Evolutionary conservation across 2,329 filamentous ascomycete genomes (phyloP).

Genomic region (Aspergillus melleus): DNA sequence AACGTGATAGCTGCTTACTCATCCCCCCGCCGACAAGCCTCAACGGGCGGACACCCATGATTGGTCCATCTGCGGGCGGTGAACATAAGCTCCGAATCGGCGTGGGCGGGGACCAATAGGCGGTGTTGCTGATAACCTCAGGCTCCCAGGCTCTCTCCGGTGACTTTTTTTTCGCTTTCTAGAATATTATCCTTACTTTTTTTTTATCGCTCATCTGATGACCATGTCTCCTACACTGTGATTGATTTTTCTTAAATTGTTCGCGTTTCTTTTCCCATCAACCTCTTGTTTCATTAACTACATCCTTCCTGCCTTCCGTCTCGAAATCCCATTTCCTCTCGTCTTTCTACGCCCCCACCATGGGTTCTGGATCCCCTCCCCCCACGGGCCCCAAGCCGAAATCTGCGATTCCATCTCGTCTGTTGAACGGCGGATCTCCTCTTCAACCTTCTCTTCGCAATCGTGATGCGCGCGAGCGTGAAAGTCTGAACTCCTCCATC

Average conservation of each 20-base stretch:
- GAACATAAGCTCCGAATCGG: not conserved
- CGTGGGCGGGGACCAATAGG: not conserved
- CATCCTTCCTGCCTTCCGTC: not conserved
- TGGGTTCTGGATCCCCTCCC: conserved; percentile 47
- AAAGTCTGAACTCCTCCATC: conserved; percentile 60
- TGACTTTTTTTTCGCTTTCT: not conserved
- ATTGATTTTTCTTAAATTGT: not conserved
- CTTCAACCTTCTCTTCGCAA: conserved; percentile 50
- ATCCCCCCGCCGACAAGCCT: no score
- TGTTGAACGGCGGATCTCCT: conserved; percentile 57
- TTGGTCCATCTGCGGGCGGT: not conserved
- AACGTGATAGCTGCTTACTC: no score
- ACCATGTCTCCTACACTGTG: no score
- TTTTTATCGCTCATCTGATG: no score
- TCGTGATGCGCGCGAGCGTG: conserved; percentile 56
- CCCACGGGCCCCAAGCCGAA: conserved; percentile 48
- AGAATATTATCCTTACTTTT: no score
- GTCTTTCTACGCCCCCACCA: conserved; percentile 24
- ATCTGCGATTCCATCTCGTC: conserved; percentile 56
- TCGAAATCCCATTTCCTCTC: not conserved
- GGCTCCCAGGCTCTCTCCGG: not conserved
- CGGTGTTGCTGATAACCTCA: not conserved
- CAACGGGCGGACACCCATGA: not conserved
- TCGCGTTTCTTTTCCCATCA: not conserved
- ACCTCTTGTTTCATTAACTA: not conserved